A percentile compares a stretch with the other conserved stretches of the same genome.
phyloP scores from a whole-genome alignment of 129 eudicot species.

The Tagetes erecta region DNA sequence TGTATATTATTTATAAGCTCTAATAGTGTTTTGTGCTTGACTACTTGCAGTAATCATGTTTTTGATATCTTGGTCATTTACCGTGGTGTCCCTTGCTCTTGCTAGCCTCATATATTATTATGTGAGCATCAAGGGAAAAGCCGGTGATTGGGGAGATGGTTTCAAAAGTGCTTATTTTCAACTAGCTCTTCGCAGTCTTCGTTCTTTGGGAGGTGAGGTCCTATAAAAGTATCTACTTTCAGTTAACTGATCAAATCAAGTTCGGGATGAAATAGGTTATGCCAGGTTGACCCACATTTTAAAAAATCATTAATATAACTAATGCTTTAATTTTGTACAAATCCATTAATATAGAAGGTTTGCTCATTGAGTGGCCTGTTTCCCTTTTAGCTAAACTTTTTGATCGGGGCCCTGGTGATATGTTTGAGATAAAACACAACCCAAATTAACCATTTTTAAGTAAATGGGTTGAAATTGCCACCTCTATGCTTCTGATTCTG shows the following conservation, averaged over 20 bases:
- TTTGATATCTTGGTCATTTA: constrained; percentile 95
- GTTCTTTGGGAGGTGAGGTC: constrained; percentile 95
- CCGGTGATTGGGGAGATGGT: constrained; percentile 99
- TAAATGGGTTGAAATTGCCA: neutral
- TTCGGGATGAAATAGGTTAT: neutral
- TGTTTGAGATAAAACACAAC: constrained; percentile 6
- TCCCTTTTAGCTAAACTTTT: neutral
- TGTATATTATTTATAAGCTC: constrained; percentile 20
- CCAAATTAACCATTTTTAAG: neutral
- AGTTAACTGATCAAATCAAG: neutral
- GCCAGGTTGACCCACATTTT: neutral
- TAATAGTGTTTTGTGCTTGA: constrained; percentile 37
- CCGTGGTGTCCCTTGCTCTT: constrained; percentile 90
- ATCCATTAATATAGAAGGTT: too few species aligned
- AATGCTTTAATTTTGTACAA: neutral
- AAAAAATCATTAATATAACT: neutral
- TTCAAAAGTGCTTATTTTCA: constrained; percentile 99
- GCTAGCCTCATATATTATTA: constrained; percentile 95
- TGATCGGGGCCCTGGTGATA: neutral
- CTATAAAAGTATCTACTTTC: neutral
- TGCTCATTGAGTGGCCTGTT: neutral
- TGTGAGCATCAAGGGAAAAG: constrained; percentile 97
- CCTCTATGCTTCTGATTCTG: neutral
- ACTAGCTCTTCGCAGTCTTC: constrained; percentile 97
- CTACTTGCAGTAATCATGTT: constrained; percentile 92